A percentile compares a stretch with the other conserved stretches of the same genome.
Conservation (phyloP, 257 asterid genomes). For the Verbascum thapsus region DNA sequence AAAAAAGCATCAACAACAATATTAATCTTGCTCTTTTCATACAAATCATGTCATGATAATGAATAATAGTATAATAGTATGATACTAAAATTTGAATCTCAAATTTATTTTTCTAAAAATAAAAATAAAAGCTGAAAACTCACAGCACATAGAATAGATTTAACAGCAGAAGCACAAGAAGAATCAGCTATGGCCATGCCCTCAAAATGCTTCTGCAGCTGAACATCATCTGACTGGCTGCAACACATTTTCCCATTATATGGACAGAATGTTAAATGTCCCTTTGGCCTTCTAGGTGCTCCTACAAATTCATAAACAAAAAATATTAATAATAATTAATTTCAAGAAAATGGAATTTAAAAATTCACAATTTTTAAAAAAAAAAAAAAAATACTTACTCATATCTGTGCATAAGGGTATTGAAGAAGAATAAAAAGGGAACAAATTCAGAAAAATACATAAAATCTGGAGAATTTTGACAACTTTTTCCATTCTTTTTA, state of each 20-base stretch:
- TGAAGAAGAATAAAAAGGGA: conserved; percentile 54
- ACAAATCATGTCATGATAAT: no score
- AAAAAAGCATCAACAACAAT: no score
- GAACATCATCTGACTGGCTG: conserved; percentile 57
- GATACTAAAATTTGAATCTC: no score
- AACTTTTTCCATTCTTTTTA: conserved; percentile 42
- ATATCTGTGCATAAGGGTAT: conserved; percentile 70
- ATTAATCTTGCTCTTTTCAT: no score
- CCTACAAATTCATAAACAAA: conserved; percentile 43
- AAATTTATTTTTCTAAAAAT: no score
- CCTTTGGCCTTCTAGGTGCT: conserved; percentile 58
- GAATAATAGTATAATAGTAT: no score
- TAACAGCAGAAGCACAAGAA: conserved; percentile 70
- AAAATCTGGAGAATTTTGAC: conserved; percentile 31
- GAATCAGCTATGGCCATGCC: conserved; percentile 75
- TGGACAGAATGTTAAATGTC: conserved; percentile 62
- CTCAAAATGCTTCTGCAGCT: conserved; percentile 53
- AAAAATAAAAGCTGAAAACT: conserved; percentile 37
- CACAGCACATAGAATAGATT: conserved; percentile 83
- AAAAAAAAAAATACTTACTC: conserved; percentile 57
- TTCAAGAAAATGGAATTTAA: conserved; percentile 16
- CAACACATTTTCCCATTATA: conserved; percentile 81
- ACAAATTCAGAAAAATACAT: conserved; percentile 44
- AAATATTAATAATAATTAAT: background rate
- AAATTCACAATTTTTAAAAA: conserved; percentile 14